These are phyloP conservation scores for Pseudogymnoascus sp. DNA, from an alignment of 2,329 filamentous ascomycete species.

Conservation along the genomic window DNA sequence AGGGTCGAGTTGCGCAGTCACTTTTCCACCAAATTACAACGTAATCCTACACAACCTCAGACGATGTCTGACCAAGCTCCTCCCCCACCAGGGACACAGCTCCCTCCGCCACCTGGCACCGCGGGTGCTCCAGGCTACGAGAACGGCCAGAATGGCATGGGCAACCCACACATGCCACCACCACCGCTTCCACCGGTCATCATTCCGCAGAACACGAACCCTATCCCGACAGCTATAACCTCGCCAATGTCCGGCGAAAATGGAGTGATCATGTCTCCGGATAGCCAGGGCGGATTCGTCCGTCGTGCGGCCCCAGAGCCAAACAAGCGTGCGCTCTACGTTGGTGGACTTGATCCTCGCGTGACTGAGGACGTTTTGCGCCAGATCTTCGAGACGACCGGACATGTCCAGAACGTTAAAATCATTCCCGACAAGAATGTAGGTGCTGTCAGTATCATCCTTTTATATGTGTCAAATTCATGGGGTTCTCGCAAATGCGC, in stretches of 20 bases:
- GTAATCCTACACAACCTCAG: neutral
- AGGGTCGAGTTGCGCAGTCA: slow-evolving; percentile 4
- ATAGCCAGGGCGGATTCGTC: slow-evolving; percentile 70
- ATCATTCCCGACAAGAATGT: slow-evolving; percentile 99
- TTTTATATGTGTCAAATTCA: slow-evolving; percentile 22
- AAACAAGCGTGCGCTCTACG: slow-evolving; percentile 95
- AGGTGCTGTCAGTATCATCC: slow-evolving; percentile 43
- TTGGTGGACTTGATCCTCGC: slow-evolving; percentile 87
- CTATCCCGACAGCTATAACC: slow-evolving; percentile 85
- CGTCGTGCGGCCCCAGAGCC: slow-evolving; percentile 92
- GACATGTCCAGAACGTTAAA: slow-evolving; percentile 97
- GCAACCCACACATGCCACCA: slow-evolving; percentile 76
- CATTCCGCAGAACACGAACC: slow-evolving; percentile 94
- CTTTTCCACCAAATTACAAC: neutral
- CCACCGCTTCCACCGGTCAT: slow-evolving; percentile 75
- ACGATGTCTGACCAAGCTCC: slow-evolving; percentile 72
- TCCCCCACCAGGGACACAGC: slow-evolving; percentile 53
- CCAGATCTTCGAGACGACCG: slow-evolving; percentile 97
- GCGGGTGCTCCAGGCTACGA: slow-evolving; percentile 71
- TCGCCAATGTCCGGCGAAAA: slow-evolving; percentile 71
- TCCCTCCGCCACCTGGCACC: slow-evolving; percentile 60
- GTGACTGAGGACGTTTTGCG: slow-evolving; percentile 94
- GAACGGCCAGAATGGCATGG: slow-evolving; percentile 63
- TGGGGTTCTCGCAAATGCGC: slow-evolving; percentile 18
- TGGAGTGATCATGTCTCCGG: slow-evolving; percentile 71